Conservation (phyloP, 2,329 filamentous ascomycete species). For the Penicillium palitans region DNA sequence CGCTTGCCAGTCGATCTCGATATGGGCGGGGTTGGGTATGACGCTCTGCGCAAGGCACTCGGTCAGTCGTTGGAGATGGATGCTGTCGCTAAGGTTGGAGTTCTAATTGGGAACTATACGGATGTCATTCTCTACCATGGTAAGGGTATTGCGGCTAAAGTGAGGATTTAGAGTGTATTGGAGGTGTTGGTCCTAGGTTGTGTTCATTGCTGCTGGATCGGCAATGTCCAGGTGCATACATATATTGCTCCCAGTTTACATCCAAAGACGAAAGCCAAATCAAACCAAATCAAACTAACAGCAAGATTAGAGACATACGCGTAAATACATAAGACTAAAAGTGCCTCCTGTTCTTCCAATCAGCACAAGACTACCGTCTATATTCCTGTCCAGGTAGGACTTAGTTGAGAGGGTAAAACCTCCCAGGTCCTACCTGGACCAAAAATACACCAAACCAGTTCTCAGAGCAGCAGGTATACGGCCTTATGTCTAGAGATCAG, state of each 20-base stretch:
- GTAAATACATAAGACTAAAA: background rate
- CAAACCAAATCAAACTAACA: background rate
- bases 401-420: background rate
- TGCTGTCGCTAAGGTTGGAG: conserved; percentile 71
- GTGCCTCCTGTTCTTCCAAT: background rate
- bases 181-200: background rate
- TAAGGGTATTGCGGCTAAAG: conserved; percentile 67
- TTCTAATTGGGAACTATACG: conserved; percentile 73
- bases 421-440: background rate
- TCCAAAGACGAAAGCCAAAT: background rate
- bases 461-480: no score
- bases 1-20: conserved; percentile 80
- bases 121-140: conserved; percentile 71
- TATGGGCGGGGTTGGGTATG: conserved; percentile 75
- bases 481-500: no score
- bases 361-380: no score
- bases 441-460: no score
- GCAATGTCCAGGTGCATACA: background rate
- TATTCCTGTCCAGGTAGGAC: background rate
- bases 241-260: background rate
- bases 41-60: conserved; percentile 74
- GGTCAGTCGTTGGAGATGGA: conserved; percentile 78
- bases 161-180: conserved; percentile 37
- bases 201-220: background rate
- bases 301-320: background rate